Evolutionary conservation across 352 stramenopile species (phyloP), one percentile per base, ranked within the genome.

Genomic region (Globisporangium radiosum): DNA sequence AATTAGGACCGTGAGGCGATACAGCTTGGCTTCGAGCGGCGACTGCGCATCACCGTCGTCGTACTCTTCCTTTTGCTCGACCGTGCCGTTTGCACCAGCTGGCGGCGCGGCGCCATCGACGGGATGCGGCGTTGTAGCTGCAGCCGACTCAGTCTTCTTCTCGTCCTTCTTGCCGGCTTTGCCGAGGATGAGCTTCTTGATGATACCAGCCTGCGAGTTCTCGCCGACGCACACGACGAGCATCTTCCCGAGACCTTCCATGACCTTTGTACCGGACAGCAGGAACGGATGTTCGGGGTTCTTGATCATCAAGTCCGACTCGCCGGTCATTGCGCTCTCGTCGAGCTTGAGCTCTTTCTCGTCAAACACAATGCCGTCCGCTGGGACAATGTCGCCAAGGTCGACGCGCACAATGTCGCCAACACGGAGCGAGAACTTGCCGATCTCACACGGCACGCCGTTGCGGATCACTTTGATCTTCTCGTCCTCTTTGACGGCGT

Each of bases 191-290:
- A 91, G 79, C 60, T 86, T 90, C 65, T 83, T 86, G 69, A 98
- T 98, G 54, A 96, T 94, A 42, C 95, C 94, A 52, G 93, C 95
- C 63, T 98, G 91, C 11, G 84, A 97, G 70, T 94, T 85, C 54
- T 92, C 87, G 17, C 96, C 95, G 7, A 98, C 95, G 37, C 89
- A 95, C 9, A 97, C 75, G 7, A 97, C 92, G 40, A 99, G 70
- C 81, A 98, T 97, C 63, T 87, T 85, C 38, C 81, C 89, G 6
- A 93, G 78, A 6, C 96, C 96, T 52, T 96, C 87, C 71, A 96
- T 97, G 33, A 97, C 87, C 44, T 95, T 97, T 19, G 92, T 98
- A 25, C 95, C 95, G 1, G 89, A 98, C 17, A 98, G 78, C 13
- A 98, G 66, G 68, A 98, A 98, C 15, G 91, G 89, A 64, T 96